Evolutionary conservation across 768 basidiomycete species (phyloP), one percentile per base, ranked within the genome.

Genomic region (Xerocomellus dryophilus): DNA sequence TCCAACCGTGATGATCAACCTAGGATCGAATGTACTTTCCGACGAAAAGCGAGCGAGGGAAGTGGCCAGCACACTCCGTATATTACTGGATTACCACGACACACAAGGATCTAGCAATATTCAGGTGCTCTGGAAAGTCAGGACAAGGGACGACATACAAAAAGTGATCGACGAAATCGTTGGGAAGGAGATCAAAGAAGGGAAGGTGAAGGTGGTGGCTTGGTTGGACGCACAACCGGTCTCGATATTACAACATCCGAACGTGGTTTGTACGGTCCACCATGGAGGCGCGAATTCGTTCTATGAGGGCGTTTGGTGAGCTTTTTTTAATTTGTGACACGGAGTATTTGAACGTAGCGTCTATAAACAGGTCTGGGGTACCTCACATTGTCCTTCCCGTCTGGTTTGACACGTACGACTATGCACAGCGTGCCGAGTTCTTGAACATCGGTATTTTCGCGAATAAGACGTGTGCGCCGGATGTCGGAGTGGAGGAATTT

Each of bases 91-190:
- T 20, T 34, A 44, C n/a, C 50, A 47, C n/a, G 35, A 49, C 29
- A 18, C 3, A 7, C 20, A 40, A 15, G 32, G 27, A 3, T 23
- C 7, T 3, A 15, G 25, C 12, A 60, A 23, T 3, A 32, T 56
- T 6, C 59, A 61, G 12, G 43, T 61, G 5, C 53, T 61, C 34
- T 56, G 50, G 59, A 61, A 56, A 11, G 47, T 18, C 35, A 53
- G 21, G 38, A 31, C n/a, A 23, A 23, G 31, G 0, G 41, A 32
- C 1, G 21, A 43, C 5, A 17, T 61, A 17, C 40, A 38, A 5
- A 2, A 5, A 6, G 38, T 7, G 27, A 23, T 57, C 12, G 23
- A 50, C 11, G 54, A 36, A 3, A 10, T 47, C n/a, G n/a, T 50
- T 6, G 50, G 51, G 11, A 35, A 53, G 21, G 51, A 50, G 9